Evolutionary conservation across 768 basidiomycete species (phyloP), one percentile per base, ranked within the genome.

Genomic region (Suillus subalutaceus): DNA sequence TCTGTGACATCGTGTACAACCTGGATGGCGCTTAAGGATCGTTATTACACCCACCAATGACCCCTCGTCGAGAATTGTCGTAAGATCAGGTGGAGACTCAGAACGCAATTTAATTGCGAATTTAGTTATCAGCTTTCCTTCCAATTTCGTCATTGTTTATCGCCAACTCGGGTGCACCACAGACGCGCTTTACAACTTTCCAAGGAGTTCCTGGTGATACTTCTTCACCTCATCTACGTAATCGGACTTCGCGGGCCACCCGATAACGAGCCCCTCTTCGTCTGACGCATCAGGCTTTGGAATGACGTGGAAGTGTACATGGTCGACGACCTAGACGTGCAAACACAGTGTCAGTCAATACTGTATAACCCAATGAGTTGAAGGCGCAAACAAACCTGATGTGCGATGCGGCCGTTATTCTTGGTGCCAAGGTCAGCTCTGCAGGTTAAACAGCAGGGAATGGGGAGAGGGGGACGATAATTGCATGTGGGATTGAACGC

Each of bases 251-350:
- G 70, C 57, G 2, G 74, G 74, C 97, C 97, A 98, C 20, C 86
- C 87, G 63, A 98, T 79, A 15, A 87, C 87, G 35, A 99, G 83
- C 5, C 97, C 97, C 70, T 91, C 88, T 6, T 84, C 74, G 55
- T 88, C 85, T 6, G 79, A 78, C 2, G 73, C 83, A n/a, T 78
- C 74, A 0, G 92, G 94, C 75, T 97, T 98, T 4, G 96, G 96
- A 67, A 98, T 96, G 70, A 98, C 84, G 72, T 98, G 95, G 80
- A 95, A 95, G 76, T 97, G 94, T 16, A 95, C 94, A 71, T 97
- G 95, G 63, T 89, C 86, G 35, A 97, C 94, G 62, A 86, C 81
- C 88, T 90, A 68, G 40, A 60, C 16, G 18, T 32, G 40, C 2
- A 40, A 59, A 40, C 23, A 26, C 38, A 41, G 16, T 58, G 5